Base-by-base conservation (phyloP, 768 basidiomycete species). In the Chalciporus pseudorubinellus region DNA sequence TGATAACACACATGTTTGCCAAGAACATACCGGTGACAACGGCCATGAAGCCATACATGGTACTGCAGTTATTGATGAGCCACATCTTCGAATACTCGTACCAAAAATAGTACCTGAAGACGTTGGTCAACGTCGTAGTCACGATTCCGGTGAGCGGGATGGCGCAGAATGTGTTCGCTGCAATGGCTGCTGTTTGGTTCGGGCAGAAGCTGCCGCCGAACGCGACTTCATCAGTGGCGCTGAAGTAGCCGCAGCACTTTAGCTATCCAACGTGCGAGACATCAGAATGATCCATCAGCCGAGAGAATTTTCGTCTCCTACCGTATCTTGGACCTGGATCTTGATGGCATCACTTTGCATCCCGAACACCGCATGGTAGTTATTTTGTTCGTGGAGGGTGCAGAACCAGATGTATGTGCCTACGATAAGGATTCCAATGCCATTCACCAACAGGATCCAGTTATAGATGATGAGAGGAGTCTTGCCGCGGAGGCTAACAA, bases 171-270 rank as follows among this genome's bases (percentile, higher is more conserved):
- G 77, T 83, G 50, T 67, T 61, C 14, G 50, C 59, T 45, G 64
- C 69, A 44, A 68, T 59, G 29, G 73, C 67, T 18, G 68, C 73
- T 18, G 68, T 41, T 31, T 67, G 69, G 59, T 75, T 73, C 2
- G 69, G 65, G 68, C 89, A 91, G 65, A 85, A 84, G 5, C 50
- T 66, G 31, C 85, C 84, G n/a, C 81, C 83, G 43, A 84, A 72
- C 53, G 77, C 81, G 29, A 77, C 76, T 4, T 74, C 57, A 52
- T 87, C 79, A 3, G 80, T 80, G 19, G 81, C 80, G 56, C 80
- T 81, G 64, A 88, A 88, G 69, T 92, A 95, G 16, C 93, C 93
- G 60, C 93, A 95, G 72, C 93, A 95, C 50, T 71, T 66, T 59
- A 92, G 76, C 92, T 94, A 51, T 47, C 42, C 21, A 47, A 36